Conservation (phyloP, 768 basidiomycete species). For the Tremella yokohamensis region DNA sequence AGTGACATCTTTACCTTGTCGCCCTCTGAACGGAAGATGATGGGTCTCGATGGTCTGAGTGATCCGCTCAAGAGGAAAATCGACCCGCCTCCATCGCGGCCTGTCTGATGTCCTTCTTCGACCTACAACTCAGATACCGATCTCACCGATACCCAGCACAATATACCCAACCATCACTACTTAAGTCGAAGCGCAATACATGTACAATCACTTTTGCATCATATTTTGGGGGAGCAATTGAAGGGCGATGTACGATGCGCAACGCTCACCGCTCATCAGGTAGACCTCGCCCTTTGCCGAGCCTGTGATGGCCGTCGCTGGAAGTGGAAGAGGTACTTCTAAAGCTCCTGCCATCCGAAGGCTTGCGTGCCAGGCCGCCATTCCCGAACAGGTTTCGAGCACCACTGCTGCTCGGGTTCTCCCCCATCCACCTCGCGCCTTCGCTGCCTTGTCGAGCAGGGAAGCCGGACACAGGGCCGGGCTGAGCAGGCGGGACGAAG, state of each 20-base stretch:
- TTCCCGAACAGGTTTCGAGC: no score
- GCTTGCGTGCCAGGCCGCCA: no score
- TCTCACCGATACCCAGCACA: background rate
- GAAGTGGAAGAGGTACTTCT: no score
- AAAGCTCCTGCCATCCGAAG: no score
- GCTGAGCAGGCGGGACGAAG: no score
- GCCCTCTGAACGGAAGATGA: constrained; percentile 20
- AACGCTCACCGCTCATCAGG: no score
- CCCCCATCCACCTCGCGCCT: background rate
- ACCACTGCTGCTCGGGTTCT: background rate
- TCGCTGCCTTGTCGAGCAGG: background rate
- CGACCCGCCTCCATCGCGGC: background rate
- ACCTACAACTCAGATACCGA: background rate
- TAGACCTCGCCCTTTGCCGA: no score
- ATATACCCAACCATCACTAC: background rate
- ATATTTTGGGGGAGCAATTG: no score
- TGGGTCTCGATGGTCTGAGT: constrained; percentile 18
- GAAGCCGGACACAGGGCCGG: no score
- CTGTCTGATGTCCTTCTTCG: background rate
- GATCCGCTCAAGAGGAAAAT: no score
- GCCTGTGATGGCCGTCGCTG: no score
- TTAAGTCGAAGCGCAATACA: background rate
- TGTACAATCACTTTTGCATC: constrained; percentile 1
- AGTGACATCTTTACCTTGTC: constrained; percentile 21
- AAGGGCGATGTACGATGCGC: no score